Evolutionary conservation across 345 rosid genomes (phyloP).

Genomic region (Gynandropsis gynandra): DNA sequence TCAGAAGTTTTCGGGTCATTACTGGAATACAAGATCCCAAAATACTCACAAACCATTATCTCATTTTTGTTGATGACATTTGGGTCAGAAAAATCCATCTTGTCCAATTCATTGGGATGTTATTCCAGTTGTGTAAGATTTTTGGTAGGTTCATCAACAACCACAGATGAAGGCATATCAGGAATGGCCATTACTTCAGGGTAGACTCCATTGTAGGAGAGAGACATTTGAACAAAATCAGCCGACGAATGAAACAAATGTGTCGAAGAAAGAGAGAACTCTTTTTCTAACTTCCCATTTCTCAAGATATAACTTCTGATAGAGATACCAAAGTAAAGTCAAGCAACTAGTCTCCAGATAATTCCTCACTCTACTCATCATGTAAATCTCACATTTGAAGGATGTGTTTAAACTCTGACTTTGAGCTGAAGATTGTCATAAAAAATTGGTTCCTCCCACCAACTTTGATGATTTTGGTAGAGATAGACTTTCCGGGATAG

Average conservation of each 20-base stretch:
- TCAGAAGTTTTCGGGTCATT: conserved; percentile 60
- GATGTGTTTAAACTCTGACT: conserved; percentile 64
- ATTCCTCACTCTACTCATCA: conserved; percentile 98
- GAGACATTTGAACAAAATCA: conserved; percentile 83
- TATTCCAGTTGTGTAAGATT: conserved; percentile 45
- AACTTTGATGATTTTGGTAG: conserved; percentile 91
- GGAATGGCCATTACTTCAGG: conserved; percentile 91
- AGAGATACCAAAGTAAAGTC: conserved; percentile 87
- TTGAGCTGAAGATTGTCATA: conserved; percentile 62
- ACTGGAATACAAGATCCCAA: conserved; percentile 49
- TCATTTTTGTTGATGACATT: conserved; percentile 80
- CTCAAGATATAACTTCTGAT: conserved; percentile 67
- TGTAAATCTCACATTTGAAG: conserved; percentile 88
- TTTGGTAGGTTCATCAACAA: conserved; percentile 35
- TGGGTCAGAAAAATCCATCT: conserved; percentile 95
- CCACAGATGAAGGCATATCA: conserved; percentile 38
- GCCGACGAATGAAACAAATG: conserved; percentile 94
- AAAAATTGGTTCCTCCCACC: conserved; percentile 99
- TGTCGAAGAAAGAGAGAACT: conserved; percentile 90
- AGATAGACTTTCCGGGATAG: conserved; percentile 68
- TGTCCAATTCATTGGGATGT: conserved; percentile 48
- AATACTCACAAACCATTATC: conserved; percentile 93
- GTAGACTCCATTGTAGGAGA: conserved; percentile 66
- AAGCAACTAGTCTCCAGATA: conserved; percentile 95
- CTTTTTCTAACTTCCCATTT: conserved; percentile 77